A percentile compares a stretch with the other conserved stretches of the same genome.
Evolutionary conservation across 2,329 filamentous ascomycete species (phyloP).

Genomic region (Atkinsonella texensis): DNA sequence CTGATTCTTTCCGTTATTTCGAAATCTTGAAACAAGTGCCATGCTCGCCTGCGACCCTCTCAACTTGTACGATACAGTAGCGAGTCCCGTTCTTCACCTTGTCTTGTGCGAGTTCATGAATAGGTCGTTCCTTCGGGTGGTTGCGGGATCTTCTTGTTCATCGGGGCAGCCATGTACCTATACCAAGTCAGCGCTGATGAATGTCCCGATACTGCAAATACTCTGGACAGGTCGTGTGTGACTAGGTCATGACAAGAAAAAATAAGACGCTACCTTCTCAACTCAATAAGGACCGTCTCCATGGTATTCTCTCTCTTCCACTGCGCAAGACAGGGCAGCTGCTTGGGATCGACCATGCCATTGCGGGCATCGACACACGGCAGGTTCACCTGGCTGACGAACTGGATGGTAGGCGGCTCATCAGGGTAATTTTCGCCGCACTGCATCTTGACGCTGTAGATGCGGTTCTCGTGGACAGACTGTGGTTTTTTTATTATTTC

Average conservation of each 20-base stretch:
- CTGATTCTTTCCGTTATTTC: background rate
- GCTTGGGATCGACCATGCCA: slow-evolving; percentile 73
- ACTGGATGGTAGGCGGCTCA: slow-evolving; percentile 76
- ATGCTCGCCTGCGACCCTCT: background rate
- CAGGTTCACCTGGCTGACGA: slow-evolving; percentile 91
- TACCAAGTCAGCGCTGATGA: background rate
- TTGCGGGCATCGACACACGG: slow-evolving; percentile 76
- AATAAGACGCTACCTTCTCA: slow-evolving; percentile 49
- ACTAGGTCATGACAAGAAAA: background rate
- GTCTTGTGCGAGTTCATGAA: slow-evolving; percentile 13
- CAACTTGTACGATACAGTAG: background rate
- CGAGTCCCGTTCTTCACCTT: too few species aligned
- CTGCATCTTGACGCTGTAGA: slow-evolving; percentile 96
- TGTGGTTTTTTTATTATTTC: slow-evolving; percentile 19
- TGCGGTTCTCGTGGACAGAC: slow-evolving; percentile 96
- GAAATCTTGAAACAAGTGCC: background rate
- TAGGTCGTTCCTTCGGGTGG: slow-evolving; percentile 68
- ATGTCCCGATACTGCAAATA: background rate
- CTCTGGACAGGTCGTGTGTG: background rate
- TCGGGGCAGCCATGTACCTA: slow-evolving; percentile 85
- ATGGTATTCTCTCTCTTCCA: slow-evolving; percentile 94
- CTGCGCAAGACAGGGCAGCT: slow-evolving; percentile 72
- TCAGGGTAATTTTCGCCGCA: slow-evolving; percentile 87
- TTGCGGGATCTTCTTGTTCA: slow-evolving; percentile 91
- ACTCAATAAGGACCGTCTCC: slow-evolving; percentile 83